phyloP scores from a whole-genome alignment of 805 yeast species.

The Yarrowia divulgata region DNA sequence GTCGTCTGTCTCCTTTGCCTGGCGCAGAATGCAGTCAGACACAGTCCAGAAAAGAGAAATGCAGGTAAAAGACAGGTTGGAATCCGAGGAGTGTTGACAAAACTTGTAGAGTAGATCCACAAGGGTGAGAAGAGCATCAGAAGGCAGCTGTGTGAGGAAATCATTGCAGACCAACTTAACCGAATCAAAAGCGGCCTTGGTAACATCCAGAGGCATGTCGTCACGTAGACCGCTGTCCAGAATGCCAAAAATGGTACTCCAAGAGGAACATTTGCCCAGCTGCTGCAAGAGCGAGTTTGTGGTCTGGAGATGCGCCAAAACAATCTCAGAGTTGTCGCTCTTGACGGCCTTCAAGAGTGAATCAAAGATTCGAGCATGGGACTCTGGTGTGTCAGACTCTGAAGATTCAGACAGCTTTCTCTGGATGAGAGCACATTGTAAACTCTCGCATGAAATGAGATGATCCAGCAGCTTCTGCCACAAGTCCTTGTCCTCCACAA shows the following conservation, averaged over 20 bases:
- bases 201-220: conserved; percentile 54
- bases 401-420: conserved; percentile 19
- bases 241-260: conserved; percentile 76
- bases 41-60: conserved; percentile 92
- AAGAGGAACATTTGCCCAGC: conserved; percentile 76
- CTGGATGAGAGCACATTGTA: conserved; percentile 29
- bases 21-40: conserved; percentile 67
- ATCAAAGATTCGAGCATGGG: conserved; percentile 8
- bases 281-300: conserved; percentile 25
- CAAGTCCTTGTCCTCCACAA: conserved; percentile 22
- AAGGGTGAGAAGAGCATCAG: conserved; percentile 64
- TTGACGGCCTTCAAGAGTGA: conserved; percentile 23
- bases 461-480: conserved; percentile 24
- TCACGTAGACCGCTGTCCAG: conserved; percentile 45
- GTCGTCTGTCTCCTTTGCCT: conserved; percentile 45
- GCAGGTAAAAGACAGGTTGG: conserved; percentile 89
- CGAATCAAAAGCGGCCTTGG: conserved; percentile 78
- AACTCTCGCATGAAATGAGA: conserved; percentile 17
- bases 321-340: conserved; percentile 29
- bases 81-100: conserved; percentile 71
- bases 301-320: conserved; percentile 19
- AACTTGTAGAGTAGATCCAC: conserved; percentile 77
- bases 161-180: conserved; percentile 86
- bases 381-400: conserved; percentile 15
- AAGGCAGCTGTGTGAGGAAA: conserved; percentile 75